Conservation (phyloP, 2,329 filamentous ascomycete genomes). For the Aschersonia sp. region DNA sequence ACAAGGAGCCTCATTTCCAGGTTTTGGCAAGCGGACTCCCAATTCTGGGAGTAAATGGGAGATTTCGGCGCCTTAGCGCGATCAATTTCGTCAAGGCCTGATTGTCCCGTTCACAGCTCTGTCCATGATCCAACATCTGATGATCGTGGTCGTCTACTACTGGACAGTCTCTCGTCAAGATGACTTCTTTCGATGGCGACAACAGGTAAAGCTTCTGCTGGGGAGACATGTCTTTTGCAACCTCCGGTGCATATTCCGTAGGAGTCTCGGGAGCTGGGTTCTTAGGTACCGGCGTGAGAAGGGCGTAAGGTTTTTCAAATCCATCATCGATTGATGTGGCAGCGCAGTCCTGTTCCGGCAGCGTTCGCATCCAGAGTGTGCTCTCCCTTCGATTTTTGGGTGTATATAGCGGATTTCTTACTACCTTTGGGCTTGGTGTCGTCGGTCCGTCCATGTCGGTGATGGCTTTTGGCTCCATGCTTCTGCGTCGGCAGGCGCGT, state of each 20-base stretch:
- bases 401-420: slow-evolving; percentile 28
- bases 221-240: slow-evolving; percentile 30
- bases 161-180: slow-evolving; percentile 39
- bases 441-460: slow-evolving; percentile 55
- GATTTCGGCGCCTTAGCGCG: slow-evolving; percentile 60
- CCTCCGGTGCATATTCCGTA: slow-evolving; percentile 34
- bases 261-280: slow-evolving; percentile 43
- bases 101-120: slow-evolving; percentile 38
- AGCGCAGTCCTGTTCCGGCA: slow-evolving; percentile 25
- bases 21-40: slow-evolving; percentile 54
- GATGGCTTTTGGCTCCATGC: slow-evolving; percentile 63
- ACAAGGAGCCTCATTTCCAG: slow-evolving; percentile 22
- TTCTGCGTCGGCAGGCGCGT: slow-evolving; percentile 59
- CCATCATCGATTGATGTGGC: too few relatives aligned
- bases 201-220: slow-evolving; percentile 17
- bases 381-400: slow-evolving; percentile 39
- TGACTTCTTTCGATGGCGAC: slow-evolving; percentile 18
- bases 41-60: slow-evolving; percentile 64
- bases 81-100: slow-evolving; percentile 48
- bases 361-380: slow-evolving; percentile 39
- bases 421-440: slow-evolving; percentile 26
- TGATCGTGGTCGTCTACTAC: slow-evolving; percentile 27
- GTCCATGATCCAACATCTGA: slow-evolving; percentile 27
- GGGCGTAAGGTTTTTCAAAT: slow-evolving; percentile 11
- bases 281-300: slow-evolving; percentile 42